Evolutionary conservation across 2,329 filamentous ascomycete genomes (phyloP).

Genomic region (Tolypocladium nubicola): DNA sequence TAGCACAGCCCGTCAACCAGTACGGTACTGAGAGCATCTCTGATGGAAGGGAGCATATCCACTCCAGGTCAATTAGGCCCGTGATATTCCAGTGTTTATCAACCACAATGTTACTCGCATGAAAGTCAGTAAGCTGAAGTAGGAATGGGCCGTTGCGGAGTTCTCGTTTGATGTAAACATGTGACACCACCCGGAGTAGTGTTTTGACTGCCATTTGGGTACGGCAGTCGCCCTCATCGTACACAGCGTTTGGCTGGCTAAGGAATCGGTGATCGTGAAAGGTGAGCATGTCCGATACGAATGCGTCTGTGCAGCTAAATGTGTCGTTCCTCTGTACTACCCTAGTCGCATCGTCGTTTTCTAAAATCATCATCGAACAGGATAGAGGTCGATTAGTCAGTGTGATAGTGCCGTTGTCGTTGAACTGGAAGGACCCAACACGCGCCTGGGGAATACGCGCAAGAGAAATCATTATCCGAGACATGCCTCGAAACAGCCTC

Average conservation of each 20-base stretch:
- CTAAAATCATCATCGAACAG: conserved; percentile 16
- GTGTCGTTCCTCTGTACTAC: conserved; percentile 17
- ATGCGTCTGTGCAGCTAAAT: conserved; percentile 18
- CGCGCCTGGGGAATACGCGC: conserved; percentile 16
- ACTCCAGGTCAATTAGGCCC: conserved; percentile 22
- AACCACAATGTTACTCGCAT: conserved; percentile 23
- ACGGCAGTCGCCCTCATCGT: conserved; percentile 13
- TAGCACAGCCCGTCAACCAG: conserved; percentile 10
- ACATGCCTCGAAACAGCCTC: conserved; percentile 17
- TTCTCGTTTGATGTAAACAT: conserved; percentile 13
- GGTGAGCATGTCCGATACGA: conserved; percentile 13
- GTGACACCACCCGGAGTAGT: conserved; percentile 12
- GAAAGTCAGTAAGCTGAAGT: conserved; percentile 19
- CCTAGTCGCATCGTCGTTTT: conserved; percentile 20
- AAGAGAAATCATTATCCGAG: conserved; percentile 15
- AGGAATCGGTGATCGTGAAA: conserved; percentile 14
- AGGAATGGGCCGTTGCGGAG: conserved; percentile 15
- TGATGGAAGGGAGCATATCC: conserved; percentile 16
- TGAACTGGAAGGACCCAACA: conserved; percentile 18
- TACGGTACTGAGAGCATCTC: conserved; percentile 10
- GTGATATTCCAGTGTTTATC: conserved; percentile 24
- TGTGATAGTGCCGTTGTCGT: conserved; percentile 17
- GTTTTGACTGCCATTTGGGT: conserved; percentile 15
- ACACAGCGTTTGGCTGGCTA: conserved; percentile 12
- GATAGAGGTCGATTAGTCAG: conserved; percentile 20